These are phyloP conservation scores for Cubamyces sp. DNA, from an alignment of 768 basidiomycete species.

Conservation along the genomic window DNA sequence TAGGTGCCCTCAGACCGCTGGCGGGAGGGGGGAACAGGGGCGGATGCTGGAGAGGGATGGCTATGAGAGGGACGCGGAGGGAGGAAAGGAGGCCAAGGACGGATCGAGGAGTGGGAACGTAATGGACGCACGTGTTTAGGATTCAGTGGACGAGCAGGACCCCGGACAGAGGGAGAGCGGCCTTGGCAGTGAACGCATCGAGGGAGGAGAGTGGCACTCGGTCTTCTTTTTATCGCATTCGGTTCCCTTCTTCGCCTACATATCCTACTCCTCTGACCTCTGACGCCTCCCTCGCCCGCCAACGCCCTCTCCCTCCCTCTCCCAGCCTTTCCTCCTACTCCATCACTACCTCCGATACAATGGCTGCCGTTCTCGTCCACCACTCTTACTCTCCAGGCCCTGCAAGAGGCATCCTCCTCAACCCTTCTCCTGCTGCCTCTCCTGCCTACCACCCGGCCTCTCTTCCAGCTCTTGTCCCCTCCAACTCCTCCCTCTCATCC, in stretches of 20 bases:
- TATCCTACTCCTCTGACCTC: slow-evolving; percentile 12
- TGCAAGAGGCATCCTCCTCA: slow-evolving; percentile 37
- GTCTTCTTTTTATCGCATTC: slow-evolving; percentile 22
- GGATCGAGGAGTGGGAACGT: slow-evolving; percentile 7
- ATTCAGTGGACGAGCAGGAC: slow-evolving; percentile 22
- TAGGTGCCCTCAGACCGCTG: not conserved
- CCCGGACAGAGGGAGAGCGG: slow-evolving; percentile 24
- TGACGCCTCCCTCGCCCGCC: slow-evolving; percentile 11
- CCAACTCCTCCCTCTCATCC: slow-evolving; percentile 32
- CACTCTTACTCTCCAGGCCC: slow-evolving; percentile 19
- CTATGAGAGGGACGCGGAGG: not conserved
- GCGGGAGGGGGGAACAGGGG: not conserved
- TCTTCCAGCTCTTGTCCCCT: slow-evolving; percentile 30
- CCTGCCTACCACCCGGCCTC: slow-evolving; percentile 29
- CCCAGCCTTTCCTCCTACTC: slow-evolving; percentile 7
- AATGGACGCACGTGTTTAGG: slow-evolving; percentile 29
- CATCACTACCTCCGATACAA: slow-evolving; percentile 15
- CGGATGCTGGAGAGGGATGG: no score
- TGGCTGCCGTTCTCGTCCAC: slow-evolving; percentile 25
- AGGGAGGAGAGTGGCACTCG: slow-evolving; percentile 14
- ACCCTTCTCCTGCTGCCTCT: slow-evolving; percentile 34
- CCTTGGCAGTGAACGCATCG: slow-evolving; percentile 10
- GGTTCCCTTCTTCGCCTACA: slow-evolving; percentile 18
- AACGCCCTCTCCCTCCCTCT: slow-evolving; percentile 10
- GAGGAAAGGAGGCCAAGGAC: not conserved